Percentiles rank a stretch among this genome's conserved stretches.
phyloP scores from a whole-genome alignment of 75 land plant genomes.

The Sequoiadendron giganteum region DNA sequence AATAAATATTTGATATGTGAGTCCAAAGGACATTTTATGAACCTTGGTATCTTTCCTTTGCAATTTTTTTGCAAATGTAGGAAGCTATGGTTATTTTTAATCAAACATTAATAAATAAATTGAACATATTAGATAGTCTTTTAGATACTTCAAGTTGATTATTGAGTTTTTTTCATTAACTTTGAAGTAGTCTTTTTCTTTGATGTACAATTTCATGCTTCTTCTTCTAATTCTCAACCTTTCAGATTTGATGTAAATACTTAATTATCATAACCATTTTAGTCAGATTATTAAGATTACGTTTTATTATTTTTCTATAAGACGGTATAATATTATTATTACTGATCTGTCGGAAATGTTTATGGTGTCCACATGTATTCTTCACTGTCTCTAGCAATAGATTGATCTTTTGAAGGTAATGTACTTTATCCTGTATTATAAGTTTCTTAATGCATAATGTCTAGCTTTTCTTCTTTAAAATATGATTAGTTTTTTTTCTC shows the following conservation, averaged over 20 bases:
- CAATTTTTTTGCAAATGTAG: not conserved
- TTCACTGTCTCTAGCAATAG: slow-evolving; percentile 72
- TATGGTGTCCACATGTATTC: not conserved
- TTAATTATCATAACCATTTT: not conserved
- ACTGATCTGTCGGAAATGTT: slow-evolving; percentile 5
- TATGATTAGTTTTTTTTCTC: not conserved
- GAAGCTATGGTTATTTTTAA: not conserved
- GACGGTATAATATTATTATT: not conserved
- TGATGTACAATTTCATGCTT: not conserved
- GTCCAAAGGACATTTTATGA: not conserved
- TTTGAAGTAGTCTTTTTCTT: not conserved
- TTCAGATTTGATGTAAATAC: not conserved
- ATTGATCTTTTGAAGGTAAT: slow-evolving; percentile 95
- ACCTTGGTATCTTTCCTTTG: not conserved
- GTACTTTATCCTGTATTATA: not conserved
- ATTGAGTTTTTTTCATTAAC: not conserved
- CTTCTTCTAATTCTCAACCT: not conserved
- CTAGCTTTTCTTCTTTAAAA: not conserved
- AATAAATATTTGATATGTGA: not conserved
- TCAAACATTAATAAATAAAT: not conserved
- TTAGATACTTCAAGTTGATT: not conserved
- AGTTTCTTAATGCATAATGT: not conserved
- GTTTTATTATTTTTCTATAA: not conserved
- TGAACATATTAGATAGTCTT: not conserved
- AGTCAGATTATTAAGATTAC: not conserved